Evolutionary conservation across 1,284 basidiomycete species (phyloP).

Genomic region (Flammula alnicola): DNA sequence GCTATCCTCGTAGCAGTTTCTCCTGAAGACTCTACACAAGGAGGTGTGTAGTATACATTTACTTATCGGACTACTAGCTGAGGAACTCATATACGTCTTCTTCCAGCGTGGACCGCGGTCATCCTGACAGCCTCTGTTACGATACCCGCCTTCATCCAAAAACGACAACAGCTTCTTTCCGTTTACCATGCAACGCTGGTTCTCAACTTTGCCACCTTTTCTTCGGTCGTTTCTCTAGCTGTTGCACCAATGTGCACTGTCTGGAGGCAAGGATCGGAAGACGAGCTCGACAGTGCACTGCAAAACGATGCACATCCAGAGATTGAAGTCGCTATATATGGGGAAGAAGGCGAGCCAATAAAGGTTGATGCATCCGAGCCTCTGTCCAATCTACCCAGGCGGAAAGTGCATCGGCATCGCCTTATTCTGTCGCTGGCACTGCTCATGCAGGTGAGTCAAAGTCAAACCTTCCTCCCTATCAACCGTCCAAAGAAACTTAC

Average conservation of each 20-base stretch:
- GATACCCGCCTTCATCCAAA: slow-evolving; percentile 26
- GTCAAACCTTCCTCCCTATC: background rate
- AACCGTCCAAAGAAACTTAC: background rate
- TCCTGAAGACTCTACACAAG: slow-evolving; percentile 20
- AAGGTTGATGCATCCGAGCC: background rate
- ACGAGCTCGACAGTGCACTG: slow-evolving; percentile 4
- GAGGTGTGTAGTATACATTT: slow-evolving; percentile 12
- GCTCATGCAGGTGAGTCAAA: slow-evolving; percentile 20
- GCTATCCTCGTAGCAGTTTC: slow-evolving; percentile 17
- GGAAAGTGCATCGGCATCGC: slow-evolving; percentile 22
- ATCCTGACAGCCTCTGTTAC: slow-evolving; percentile 25
- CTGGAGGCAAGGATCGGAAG: slow-evolving; percentile 15
- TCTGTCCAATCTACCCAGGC: slow-evolving; percentile 19
- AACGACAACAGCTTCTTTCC: slow-evolving; percentile 18
- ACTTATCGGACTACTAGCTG: background rate
- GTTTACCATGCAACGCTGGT: slow-evolving; percentile 28
- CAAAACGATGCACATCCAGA: background rate
- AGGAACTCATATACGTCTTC: background rate
- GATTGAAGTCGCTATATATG: slow-evolving; percentile 3
- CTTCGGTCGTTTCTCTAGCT: slow-evolving; percentile 26
- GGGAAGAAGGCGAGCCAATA: slow-evolving; percentile 10
- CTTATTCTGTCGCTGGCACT: slow-evolving; percentile 24
- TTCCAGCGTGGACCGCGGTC: slow-evolving; percentile 26
- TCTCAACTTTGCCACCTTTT: slow-evolving; percentile 27
- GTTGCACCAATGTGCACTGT: slow-evolving; percentile 29